These are phyloP conservation scores for Syzygium grande DNA, from an alignment of 345 rosid genomes.

Conservation along the genomic window DNA sequence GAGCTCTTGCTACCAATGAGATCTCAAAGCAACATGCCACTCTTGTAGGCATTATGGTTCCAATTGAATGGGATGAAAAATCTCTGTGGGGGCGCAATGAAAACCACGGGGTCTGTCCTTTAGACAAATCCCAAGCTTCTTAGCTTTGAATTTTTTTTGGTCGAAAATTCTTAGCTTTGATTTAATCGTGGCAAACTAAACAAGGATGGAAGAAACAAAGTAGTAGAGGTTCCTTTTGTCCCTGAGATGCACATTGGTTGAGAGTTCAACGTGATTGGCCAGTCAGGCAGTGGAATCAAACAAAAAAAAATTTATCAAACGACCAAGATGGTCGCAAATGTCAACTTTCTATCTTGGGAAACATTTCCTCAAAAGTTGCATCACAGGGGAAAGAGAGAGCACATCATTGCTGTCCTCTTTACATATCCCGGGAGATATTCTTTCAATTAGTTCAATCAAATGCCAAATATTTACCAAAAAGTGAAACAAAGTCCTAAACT, in stretches of 20 bases:
- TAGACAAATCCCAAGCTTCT: background rate
- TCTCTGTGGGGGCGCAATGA: background rate
- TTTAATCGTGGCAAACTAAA: background rate
- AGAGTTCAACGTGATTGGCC: background rate
- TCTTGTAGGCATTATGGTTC: background rate
- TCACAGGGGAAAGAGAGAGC: background rate
- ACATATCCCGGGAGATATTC: background rate
- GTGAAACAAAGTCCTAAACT: background rate
- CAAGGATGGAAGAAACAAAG: background rate
- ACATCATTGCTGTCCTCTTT: background rate
- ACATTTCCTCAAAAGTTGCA: background rate
- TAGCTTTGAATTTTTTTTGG: background rate
- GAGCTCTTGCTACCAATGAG: background rate
- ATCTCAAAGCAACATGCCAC: background rate
- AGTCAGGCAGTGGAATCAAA: background rate
- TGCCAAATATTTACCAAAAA: background rate
- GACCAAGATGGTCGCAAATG: background rate
- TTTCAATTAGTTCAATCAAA: background rate
- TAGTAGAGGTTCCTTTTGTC: background rate
- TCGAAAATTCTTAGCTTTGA: background rate
- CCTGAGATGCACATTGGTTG: background rate
- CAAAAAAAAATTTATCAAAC: background rate
- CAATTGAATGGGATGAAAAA: background rate
- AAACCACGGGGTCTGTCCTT: background rate
- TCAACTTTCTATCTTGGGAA: background rate